Base-by-base conservation (phyloP, 129 eudicot species). In the Artemisia argyi region DNA sequence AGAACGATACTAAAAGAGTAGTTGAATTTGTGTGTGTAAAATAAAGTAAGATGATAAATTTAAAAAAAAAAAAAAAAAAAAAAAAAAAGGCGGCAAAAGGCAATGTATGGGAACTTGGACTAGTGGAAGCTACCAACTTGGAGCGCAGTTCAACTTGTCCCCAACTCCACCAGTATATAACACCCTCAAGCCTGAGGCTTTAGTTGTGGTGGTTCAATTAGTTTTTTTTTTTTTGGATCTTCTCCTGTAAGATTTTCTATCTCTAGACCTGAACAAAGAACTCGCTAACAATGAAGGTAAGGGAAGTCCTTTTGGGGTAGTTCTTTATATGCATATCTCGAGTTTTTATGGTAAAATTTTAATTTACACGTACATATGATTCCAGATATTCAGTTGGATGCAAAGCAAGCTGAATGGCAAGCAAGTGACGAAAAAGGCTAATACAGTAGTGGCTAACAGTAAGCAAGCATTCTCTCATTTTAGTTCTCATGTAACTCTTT, bases 361-460 rank as follows among this genome's bases (percentile, higher is more conserved):
- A 47, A 28, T 59, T 15, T 48, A 42, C n/a, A n/a, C n/a, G n/a
- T 61, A 35, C 18, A 12, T 62, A 51, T 47, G 62, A 57, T 48
- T 78, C 69, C 75, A 89, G 96, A 82, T 89, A 69, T 86, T 89
- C 72, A 75, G 84, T 66, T 89, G 96, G 96, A 76, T 86, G 81
- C 89, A 85, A 61, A 89, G 68, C 80, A 89, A 84, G 80, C 76
- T 80, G 46, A 85, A 50, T 73, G 86, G 79, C 17, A 85, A 71
- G 30, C 89, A 83, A 78, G 77, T 14, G 57, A 65, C 53, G 66
- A 83, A 58, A 28, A 68, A 62, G 55, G 61, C 83, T 22, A 73
- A 73, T 62, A 30, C 67, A 67, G 35, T 16, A 42, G 52, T 72
- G 7, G 42, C 76, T 19, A 78, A 79, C 54, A 44, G 87, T 84